phyloP scores from a whole-genome alignment of 208 protist species.

The Leishmania tarentolae region DNA sequence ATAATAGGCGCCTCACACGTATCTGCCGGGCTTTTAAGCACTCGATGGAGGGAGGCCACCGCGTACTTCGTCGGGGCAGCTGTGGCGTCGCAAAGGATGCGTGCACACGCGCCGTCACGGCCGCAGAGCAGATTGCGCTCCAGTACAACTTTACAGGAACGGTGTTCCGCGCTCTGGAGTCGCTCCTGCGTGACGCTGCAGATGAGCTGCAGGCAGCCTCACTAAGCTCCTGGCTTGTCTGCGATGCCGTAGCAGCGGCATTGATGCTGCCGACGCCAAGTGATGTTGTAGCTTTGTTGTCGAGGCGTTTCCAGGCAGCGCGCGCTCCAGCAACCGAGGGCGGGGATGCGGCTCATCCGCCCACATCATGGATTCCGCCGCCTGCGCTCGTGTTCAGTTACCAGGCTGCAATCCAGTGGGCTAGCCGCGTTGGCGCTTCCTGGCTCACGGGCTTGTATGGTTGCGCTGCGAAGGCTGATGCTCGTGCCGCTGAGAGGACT shows the following conservation, averaged over 20 bases:
- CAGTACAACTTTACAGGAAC: constrained; percentile 63
- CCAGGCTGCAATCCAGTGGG: constrained; percentile 28
- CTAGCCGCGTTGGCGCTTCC: constrained; percentile 19
- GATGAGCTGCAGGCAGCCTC: constrained; percentile 22
- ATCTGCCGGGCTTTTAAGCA: constrained; percentile 26
- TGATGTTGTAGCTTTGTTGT: constrained; percentile 17
- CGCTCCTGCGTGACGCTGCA: constrained; percentile 24
- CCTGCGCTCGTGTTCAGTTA: constrained; percentile 28
- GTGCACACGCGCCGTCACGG: constrained; percentile 45
- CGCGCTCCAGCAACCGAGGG: no score
- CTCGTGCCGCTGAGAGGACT: neutral
- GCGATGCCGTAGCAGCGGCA: constrained; percentile 21
- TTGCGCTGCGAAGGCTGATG: neutral
- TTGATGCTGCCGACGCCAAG: constrained; percentile 18
- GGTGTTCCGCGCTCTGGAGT: constrained; percentile 38
- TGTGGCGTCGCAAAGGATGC: constrained; percentile 44
- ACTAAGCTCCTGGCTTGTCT: constrained; percentile 14
- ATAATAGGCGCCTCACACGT: constrained; percentile 44
- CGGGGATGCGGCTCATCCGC: neutral
- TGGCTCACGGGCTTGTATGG: constrained; percentile 21
- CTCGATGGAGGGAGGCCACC: neutral
- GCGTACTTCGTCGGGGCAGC: neutral
- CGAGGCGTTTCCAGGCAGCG: constrained; percentile 28
- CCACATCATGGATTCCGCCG: constrained; percentile 5
- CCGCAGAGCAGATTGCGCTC: constrained; percentile 62